Evolutionary conservation across 768 basidiomycete genomes (phyloP), one percentile per base, ranked within the genome.

Genomic region (Termitomyces sp.): DNA sequence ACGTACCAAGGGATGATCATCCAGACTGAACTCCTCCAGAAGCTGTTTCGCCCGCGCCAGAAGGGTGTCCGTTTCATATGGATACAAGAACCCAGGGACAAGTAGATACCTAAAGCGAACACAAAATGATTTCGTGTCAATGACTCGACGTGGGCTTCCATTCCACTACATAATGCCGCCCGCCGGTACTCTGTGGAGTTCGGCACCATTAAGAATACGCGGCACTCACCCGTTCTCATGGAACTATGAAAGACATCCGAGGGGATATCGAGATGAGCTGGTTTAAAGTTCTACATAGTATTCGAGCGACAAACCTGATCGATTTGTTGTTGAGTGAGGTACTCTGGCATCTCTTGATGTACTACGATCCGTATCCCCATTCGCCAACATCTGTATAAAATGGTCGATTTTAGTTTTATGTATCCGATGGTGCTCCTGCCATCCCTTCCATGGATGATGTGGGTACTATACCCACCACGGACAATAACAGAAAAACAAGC

Each of bases 401-500:
- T 91, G 85, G 63, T 92, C 91, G 59, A 93, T 91, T 66, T 89
- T 91, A 12, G 83, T 78, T 66, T 92, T 93, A 68, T 93, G 91
- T 63, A 92, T 91, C 43, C 91, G 82, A 67, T 92, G 86, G 67
- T 93, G 91, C 64, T 94, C 91, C 68, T 94, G 91, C 91, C 91
- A 94, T 14, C 91, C 91, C 68, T 94, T 94, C 91, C 91, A 94
- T 3, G 91, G 91, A 73, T 94, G 91, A 66, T 92, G 89, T 1
- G 90, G 83, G 68, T 92, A 79, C 91, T 94, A 53, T 48, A 40
- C 41, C 17, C 6, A 43, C 21, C 50, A 21, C 23, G 8, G 6
- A 28, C 17, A 50, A 37, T 15, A 19, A 40, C 35, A 50, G 23
- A 26, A 7, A 47, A 23, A 17, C 26, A 46, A 40, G 11, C n/a